Conservation (phyloP, 2,329 filamentous ascomycete species). For the Alternaria angustiovoidea region DNA sequence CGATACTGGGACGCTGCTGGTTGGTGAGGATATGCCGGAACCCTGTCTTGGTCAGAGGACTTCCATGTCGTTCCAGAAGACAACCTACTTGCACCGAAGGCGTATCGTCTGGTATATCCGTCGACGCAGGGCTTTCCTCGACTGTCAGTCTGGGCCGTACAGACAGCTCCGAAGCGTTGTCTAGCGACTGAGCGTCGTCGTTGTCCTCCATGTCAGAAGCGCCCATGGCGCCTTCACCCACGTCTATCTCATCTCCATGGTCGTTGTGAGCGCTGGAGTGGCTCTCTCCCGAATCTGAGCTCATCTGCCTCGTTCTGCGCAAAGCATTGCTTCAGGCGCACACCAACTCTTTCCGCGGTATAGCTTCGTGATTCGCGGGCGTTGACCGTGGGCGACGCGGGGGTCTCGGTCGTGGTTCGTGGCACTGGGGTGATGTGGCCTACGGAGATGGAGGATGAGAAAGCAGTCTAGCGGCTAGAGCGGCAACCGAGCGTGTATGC, state of each 20-base stretch:
- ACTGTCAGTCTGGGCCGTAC: constrained; percentile 22
- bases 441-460: constrained; percentile 2
- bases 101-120: constrained; percentile 82
- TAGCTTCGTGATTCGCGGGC: constrained; percentile 4
- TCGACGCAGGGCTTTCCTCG: constrained; percentile 71
- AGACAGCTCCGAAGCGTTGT: constrained; percentile 31
- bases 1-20: constrained; percentile 76
- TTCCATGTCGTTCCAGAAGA: constrained; percentile 23
- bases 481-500: background rate
- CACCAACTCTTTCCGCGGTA: constrained; percentile 11
- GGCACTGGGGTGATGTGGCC: constrained; percentile 15
- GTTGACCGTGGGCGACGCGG: constrained; percentile 18
- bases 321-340: constrained; percentile 61
- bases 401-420: constrained; percentile 16
- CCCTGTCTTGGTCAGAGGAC: constrained; percentile 51
- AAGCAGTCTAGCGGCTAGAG: background rate
- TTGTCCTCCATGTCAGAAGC: constrained; percentile 28
- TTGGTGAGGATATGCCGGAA: constrained; percentile 67
- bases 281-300: constrained; percentile 70
- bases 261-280: constrained; percentile 66
- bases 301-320: constrained; percentile 67
- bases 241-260: constrained; percentile 38
- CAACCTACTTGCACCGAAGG: constrained; percentile 78
- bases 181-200: constrained; percentile 35
- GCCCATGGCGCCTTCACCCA: constrained; percentile 47